These are phyloP conservation scores for Rhodomyrtus tomentosa DNA, from an alignment of 345 rosid species.

Conservation along the genomic window DNA sequence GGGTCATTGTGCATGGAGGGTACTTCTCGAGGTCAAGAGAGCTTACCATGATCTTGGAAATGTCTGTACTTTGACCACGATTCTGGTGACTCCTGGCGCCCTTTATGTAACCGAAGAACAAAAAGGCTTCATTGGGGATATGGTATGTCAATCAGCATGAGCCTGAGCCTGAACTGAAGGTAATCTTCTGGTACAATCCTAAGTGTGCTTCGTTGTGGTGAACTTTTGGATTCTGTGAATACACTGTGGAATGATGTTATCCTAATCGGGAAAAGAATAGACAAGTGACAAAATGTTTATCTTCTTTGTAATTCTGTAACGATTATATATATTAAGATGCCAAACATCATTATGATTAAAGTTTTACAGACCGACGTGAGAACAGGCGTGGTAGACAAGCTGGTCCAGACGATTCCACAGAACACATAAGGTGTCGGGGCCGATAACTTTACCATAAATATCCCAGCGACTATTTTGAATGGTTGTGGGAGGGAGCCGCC, in stretches of 20 bases:
- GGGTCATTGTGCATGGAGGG: slow-evolving; percentile 76
- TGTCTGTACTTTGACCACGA: slow-evolving; percentile 53
- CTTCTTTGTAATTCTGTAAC: neutral
- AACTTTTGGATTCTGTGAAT: neutral
- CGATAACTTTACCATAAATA: no score
- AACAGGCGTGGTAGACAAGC: no score
- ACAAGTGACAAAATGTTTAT: neutral
- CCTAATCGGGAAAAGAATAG: neutral
- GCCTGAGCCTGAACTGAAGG: slow-evolving; percentile 56
- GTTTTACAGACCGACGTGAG: no score
- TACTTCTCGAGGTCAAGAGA: slow-evolving; percentile 43
- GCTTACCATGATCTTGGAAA: slow-evolving; percentile 48
- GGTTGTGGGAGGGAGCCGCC: no score
- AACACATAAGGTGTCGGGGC: no score
- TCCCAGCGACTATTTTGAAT: no score
- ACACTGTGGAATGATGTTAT: neutral
- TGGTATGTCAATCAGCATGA: slow-evolving; percentile 58
- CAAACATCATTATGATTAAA: neutral
- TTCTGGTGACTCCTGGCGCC: slow-evolving; percentile 32
- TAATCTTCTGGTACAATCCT: neutral
- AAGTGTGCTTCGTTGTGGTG: neutral
- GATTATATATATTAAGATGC: neutral
- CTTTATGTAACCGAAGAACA: slow-evolving; percentile 45
- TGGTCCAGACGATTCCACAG: no score
- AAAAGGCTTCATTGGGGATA: slow-evolving; percentile 69